These are phyloP conservation scores for Martiniozyma asiatica DNA, from an alignment of 1,139 yeast genomes.

Conservation along the genomic window DNA sequence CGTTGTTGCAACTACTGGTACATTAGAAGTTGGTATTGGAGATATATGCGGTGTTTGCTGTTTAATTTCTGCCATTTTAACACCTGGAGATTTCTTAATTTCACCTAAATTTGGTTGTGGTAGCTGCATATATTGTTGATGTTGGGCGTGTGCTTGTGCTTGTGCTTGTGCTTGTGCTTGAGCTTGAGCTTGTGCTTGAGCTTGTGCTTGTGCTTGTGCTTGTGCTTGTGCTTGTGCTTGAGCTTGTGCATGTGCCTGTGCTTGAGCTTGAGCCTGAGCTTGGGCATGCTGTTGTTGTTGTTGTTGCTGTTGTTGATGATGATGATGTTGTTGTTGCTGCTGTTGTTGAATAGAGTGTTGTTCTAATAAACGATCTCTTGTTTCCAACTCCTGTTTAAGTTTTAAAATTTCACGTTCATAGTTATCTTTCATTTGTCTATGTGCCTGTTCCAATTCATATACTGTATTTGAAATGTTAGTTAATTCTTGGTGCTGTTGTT, in stretches of 20 bases:
- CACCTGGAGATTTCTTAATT: not conserved
- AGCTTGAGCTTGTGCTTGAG: not conserved
- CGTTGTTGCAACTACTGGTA: not conserved
- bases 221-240: slow-evolving; percentile 2
- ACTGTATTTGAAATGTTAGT: slow-evolving; percentile 91
- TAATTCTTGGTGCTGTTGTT: slow-evolving; percentile 89
- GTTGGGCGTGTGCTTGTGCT: not conserved
- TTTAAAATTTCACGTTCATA: slow-evolving; percentile 88
- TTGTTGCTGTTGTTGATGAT: slow-evolving; percentile 11
- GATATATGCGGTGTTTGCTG: no score
- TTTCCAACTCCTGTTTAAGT: slow-evolving; percentile 76
- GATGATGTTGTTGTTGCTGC: slow-evolving; percentile 17
- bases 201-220: not conserved
- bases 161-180: no score
- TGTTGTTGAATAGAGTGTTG: slow-evolving; percentile 25
- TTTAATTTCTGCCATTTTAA: no score
- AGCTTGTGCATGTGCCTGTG: slow-evolving; percentile 1
- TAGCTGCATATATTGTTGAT: not conserved
- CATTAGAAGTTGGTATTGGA: not conserved
- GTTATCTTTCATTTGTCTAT: slow-evolving; percentile 88
- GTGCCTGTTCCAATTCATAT: slow-evolving; percentile 87
- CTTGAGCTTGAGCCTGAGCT: slow-evolving; percentile 1
- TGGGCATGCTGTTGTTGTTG: slow-evolving; percentile 12
- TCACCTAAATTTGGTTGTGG: not conserved
- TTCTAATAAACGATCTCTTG: slow-evolving; percentile 45